Evolutionary conservation across 1,284 basidiomycete genomes (phyloP).

Genomic region (Hymenochaete sp.): DNA sequence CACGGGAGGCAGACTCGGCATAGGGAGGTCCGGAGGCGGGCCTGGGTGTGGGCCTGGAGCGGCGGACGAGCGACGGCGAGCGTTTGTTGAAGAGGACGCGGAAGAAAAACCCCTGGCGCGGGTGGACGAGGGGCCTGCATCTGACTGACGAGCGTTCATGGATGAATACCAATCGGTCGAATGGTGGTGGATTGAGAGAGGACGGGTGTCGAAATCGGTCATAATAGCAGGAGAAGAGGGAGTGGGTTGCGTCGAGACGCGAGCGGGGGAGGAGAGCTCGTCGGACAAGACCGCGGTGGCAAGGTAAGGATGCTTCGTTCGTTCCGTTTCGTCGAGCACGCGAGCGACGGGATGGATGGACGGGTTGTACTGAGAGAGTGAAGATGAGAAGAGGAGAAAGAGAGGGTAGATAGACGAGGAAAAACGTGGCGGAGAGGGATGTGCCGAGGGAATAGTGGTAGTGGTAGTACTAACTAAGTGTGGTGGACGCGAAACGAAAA

Average conservation of each 20-base stretch:
- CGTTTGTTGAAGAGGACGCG: constrained; percentile 25
- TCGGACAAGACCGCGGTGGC: no score
- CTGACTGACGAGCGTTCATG: constrained; percentile 14
- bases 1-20: constrained; percentile 47
- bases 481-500: no score
- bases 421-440: neutral
- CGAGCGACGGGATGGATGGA: no score
- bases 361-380: neutral
- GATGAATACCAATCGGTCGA: constrained; percentile 42
- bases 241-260: neutral
- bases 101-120: constrained; percentile 8
- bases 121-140: constrained; percentile 18
- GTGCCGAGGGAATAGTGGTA: no score
- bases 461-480: no score
- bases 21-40: constrained; percentile 67
- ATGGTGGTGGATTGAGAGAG: constrained; percentile 31
- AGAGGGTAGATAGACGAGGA: neutral
- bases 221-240: constrained; percentile 26
- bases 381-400: neutral
- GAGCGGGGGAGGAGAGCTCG: no score
- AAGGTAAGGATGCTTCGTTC: no score
- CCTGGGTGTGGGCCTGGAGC: constrained; percentile 53
- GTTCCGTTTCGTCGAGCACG: no score
- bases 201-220: constrained; percentile 46
- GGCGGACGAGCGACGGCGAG: constrained; percentile 59